These are phyloP conservation scores for Capsicum rhomboideum DNA, from an alignment of 257 asterid genomes.

Conservation along the genomic window DNA sequence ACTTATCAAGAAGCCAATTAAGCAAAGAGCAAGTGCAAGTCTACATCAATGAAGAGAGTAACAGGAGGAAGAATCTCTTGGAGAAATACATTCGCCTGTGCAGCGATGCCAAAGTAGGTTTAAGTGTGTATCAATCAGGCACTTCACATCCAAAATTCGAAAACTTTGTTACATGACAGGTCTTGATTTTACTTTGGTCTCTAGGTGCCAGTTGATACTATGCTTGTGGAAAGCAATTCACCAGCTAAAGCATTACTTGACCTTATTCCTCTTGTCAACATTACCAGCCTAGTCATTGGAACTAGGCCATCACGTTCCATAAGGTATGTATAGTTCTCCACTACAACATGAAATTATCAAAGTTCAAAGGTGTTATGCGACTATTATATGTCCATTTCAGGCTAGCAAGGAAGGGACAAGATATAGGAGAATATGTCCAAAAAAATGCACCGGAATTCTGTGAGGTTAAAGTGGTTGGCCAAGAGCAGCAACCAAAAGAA, in stretches of 20 bases:
- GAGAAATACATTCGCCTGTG: conserved; percentile 58
- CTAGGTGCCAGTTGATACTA: conserved; percentile 67
- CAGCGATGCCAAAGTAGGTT: conserved; percentile 46
- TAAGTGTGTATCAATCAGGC: not conserved
- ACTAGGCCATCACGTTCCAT: conserved; percentile 34
- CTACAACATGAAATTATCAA: not conserved
- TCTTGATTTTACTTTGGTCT: not conserved
- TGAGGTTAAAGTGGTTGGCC: conserved; percentile 39
- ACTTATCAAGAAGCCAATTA: conserved; percentile 63
- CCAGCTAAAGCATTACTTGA: conserved; percentile 60
- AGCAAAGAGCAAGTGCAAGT: conserved; percentile 59
- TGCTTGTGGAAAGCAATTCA: conserved; percentile 75
- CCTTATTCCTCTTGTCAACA: conserved; percentile 49
- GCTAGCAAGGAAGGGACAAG: conserved; percentile 37
- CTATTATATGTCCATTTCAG: conserved; percentile 12
- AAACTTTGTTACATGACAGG: not conserved
- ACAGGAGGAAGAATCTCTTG: conserved; percentile 48
- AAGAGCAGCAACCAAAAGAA: conserved; percentile 14
- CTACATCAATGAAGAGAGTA: conserved; percentile 52
- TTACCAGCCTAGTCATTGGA: conserved; percentile 57
- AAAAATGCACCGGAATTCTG: conserved; percentile 59
- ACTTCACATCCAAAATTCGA: not conserved
- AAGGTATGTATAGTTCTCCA: conserved; percentile 22
- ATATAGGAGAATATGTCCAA: conserved; percentile 58
- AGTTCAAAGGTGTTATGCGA: not conserved